Percentiles rank a stretch among this genome's conserved stretches.
phyloP scores from a whole-genome alignment of 2,329 filamentous ascomycete species.

The Xylariaceae sp. region DNA sequence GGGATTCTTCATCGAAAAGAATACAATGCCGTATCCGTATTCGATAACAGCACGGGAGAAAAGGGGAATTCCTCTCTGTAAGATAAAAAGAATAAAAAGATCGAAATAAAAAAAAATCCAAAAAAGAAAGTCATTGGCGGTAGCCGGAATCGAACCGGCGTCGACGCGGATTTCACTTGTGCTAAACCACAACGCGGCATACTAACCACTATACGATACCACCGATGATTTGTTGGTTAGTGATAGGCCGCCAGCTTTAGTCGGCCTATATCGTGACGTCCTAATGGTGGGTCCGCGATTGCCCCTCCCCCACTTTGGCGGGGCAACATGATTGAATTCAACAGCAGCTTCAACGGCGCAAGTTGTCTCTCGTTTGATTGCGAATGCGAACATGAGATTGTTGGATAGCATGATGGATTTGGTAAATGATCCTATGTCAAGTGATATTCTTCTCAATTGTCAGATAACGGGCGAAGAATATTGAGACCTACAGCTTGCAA shows the following conservation, averaged over 20 bases:
- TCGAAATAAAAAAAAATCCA: background rate
- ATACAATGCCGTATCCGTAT: too few relatives aligned
- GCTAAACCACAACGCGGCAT: constrained; percentile 19
- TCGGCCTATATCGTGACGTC: background rate
- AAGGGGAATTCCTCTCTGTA: background rate
- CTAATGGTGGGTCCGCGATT: background rate
- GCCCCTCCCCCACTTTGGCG: background rate
- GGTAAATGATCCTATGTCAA: too few relatives aligned
- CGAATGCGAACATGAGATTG: too few relatives aligned
- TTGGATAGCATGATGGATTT: too few relatives aligned
- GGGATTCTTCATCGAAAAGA: too few relatives aligned
- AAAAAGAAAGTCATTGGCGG: constrained; percentile 10
- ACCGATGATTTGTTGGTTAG: constrained; percentile 3
- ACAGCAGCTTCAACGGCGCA: too few relatives aligned
- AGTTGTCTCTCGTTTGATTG: too few relatives aligned
- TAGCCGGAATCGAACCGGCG: constrained; percentile 21
- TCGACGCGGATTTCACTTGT: constrained; percentile 6
- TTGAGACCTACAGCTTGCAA: too few relatives aligned
- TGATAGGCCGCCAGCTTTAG: background rate
- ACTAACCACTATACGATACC: constrained; percentile 22
- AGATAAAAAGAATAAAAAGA: background rate
- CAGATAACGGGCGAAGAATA: too few relatives aligned
- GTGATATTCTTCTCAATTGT: too few relatives aligned
- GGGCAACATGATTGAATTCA: too few relatives aligned
- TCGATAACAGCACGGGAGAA: background rate